These are phyloP conservation scores for Aspergillus unguis DNA, from an alignment of 2,329 filamentous ascomycete genomes.

Conservation along the genomic window DNA sequence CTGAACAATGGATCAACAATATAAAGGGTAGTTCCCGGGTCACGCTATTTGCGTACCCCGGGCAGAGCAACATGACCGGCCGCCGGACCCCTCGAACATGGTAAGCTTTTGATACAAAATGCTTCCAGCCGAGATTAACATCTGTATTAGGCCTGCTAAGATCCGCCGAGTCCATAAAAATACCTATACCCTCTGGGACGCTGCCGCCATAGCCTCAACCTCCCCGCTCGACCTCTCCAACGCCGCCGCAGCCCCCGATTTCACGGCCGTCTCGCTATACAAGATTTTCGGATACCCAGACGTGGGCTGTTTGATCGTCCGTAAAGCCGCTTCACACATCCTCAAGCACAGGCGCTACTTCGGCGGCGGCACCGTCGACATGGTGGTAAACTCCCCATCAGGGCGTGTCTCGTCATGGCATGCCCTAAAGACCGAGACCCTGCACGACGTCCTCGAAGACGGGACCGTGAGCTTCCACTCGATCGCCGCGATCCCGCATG, in stretches of 20 bases:
- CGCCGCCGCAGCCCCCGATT: conserved; percentile 10
- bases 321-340: conserved; percentile 3
- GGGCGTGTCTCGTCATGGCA: conserved; percentile 7
- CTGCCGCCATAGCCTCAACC: conserved; percentile 15
- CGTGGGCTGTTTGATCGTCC: conserved; percentile 16
- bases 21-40: neutral
- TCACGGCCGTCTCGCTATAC: conserved; percentile 16
- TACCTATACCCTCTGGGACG: conserved; percentile 12
- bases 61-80: conserved; percentile 18
- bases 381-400: conserved; percentile 12
- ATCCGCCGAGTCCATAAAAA: conserved; percentile 5
- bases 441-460: conserved; percentile 15
- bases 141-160: neutral
- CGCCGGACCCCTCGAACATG: conserved; percentile 12
- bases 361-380: conserved; percentile 17
- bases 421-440: conserved; percentile 6
- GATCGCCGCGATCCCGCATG: conserved; percentile 13
- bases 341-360: conserved; percentile 15
- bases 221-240: conserved; percentile 10
- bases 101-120: neutral
- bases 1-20: conserved; percentile 8
- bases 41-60: conserved; percentile 16
- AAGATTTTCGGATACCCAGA: conserved; percentile 19
- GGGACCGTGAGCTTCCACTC: conserved; percentile 15
- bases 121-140: neutral